Base-by-base conservation (phyloP, 169 alveolate species). In the Cryptosporidium parvum region DNA sequence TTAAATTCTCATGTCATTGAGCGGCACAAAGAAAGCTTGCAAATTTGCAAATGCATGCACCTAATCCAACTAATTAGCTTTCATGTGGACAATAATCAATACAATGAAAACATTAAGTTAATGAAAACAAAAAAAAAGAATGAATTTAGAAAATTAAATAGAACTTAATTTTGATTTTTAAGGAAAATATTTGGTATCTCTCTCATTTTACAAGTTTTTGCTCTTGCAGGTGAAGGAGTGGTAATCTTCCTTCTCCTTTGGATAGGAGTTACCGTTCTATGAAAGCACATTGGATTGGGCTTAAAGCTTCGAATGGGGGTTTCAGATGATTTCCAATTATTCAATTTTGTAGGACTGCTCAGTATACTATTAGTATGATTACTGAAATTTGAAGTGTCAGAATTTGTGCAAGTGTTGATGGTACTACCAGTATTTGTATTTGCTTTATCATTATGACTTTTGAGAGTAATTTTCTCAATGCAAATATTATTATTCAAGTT, bases 201-300 rank as follows among this genome's bases (percentile, higher is more conserved):
- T 26, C 89, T 69, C 0, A 65, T 26, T 39, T 62, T 80, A 39
- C 73, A 80, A 33, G 80, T 42, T 39, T 42, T 80, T 29, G 68
- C 71, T 35, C 72, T 59, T 12, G 65, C 61, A 21, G 89, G 89
- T 12, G 89, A 80, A 23, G 89, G 75, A 18, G 73, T 65, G 14
- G 89, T 65, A n/a, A 65, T 21, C n/a, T 45, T 65, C 62, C 62
- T 65, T 62, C 89, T 59, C n/a, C 75, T 29, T 6, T 42, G 65
- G 29, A 80, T 29, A 67, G 89, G 89, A 44, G 89, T 80, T 23
- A 80, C 48, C 12, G 73, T 39, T 42, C 89, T 59, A 52, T 67
- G 61, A 18, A 80, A 6, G 51, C n/a, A 39, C 42, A 67, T 58
- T 18, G 67, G 56, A 67, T 39, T 35, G 12, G 71, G 65, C 9